A percentile compares a stretch with the other conserved stretches of the same genome.
Conservation (phyloP, 768 basidiomycete species). For the Pisolithus tinctorius region DNA sequence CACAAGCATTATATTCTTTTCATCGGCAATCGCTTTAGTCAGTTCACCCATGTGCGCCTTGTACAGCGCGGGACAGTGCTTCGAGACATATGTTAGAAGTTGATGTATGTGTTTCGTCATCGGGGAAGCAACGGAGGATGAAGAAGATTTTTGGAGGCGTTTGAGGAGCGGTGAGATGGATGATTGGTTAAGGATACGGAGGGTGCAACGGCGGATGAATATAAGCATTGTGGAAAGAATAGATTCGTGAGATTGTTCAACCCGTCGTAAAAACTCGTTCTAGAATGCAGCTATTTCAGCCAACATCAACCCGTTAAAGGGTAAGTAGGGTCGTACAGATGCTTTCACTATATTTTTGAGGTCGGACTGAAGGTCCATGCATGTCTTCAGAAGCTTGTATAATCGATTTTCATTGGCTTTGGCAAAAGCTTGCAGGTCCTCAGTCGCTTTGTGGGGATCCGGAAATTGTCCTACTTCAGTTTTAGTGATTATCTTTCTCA, state of each 20-base stretch:
- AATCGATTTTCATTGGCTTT: conserved; percentile 79
- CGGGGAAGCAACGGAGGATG: conserved; percentile 24
- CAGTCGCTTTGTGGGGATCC: conserved; percentile 67
- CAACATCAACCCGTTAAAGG: not conserved
- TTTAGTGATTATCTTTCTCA: not conserved
- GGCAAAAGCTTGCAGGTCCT: conserved; percentile 80
- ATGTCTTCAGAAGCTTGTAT: conserved; percentile 77
- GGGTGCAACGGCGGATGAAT: conserved; percentile 63
- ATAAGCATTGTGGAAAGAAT: conserved; percentile 61
- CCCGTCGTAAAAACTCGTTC: conserved; percentile 72
- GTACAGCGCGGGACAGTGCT: conserved; percentile 67
- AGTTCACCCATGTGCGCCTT: conserved; percentile 73
- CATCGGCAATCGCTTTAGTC: conserved; percentile 63
- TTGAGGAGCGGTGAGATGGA: conserved; percentile 78
- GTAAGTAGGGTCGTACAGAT: conserved; percentile 38
- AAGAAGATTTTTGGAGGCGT: conserved; percentile 46
- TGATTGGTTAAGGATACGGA: conserved; percentile 77
- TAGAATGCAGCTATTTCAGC: conserved; percentile 20
- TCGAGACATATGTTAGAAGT: conserved; percentile 58
- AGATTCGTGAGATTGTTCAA: conserved; percentile 62
- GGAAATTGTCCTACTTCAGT: conserved; percentile 41
- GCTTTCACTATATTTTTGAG: conserved; percentile 75
- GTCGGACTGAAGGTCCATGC: conserved; percentile 80
- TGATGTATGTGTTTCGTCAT: conserved; percentile 39
- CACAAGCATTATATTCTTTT: conserved; percentile 45